Evolutionary conservation across 1,284 basidiomycete genomes (phyloP).

Genomic region (Cryptococcus sp.): DNA sequence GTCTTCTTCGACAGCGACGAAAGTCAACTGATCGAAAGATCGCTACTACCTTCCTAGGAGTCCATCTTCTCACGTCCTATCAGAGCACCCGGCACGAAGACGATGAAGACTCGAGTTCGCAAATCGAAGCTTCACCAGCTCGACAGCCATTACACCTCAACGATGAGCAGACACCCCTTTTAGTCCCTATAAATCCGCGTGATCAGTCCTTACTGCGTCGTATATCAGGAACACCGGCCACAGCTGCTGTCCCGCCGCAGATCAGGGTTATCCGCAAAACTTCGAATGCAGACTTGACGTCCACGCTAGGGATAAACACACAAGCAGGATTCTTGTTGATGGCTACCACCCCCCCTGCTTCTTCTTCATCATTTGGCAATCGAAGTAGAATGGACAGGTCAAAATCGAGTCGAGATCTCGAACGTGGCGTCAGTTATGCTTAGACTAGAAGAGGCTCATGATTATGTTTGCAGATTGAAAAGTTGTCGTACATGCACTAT

Average conservation of each 20-base stretch:
- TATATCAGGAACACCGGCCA: not conserved
- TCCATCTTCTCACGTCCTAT: conserved; percentile 56
- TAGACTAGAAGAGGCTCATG: not conserved
- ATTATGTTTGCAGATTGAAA: too few relatives aligned
- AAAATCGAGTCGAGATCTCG: too few relatives aligned
- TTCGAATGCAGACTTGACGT: conserved; percentile 22
- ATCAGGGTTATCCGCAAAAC: conserved; percentile 5
- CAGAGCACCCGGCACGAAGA: not conserved
- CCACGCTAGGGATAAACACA: conserved; percentile 23
- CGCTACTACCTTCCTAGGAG: conserved; percentile 52
- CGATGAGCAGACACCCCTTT: not conserved
- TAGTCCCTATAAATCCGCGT: conserved; percentile 3
- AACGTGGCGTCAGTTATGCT: not conserved
- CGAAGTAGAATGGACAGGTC: conserved; percentile 13
- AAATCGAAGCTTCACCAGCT: not conserved
- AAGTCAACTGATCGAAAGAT: conserved; percentile 55
- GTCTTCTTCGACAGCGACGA: not conserved
- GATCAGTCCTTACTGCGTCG: not conserved
- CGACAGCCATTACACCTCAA: not conserved
- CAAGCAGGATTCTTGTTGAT: conserved; percentile 39
- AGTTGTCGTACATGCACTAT: too few relatives aligned
- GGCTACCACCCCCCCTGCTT: conserved; percentile 36
- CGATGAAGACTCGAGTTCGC: conserved; percentile 2
- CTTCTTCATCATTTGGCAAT: not conserved
- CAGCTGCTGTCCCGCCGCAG: conserved; percentile 1